Base-by-base conservation (phyloP, 345 rosid species). In the Corymbia maculata region DNA sequence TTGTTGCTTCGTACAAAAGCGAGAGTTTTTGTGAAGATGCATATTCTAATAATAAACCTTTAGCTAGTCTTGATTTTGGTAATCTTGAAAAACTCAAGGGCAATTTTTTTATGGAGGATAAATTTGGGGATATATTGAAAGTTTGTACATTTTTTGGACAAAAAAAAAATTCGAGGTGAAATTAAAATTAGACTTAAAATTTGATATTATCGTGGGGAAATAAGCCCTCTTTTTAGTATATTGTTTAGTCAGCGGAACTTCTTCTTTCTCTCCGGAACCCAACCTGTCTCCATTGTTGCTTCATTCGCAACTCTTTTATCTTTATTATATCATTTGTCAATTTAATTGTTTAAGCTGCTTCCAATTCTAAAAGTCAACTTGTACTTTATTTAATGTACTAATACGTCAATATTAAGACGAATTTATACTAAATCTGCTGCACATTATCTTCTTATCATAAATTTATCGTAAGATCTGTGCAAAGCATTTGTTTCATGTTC, bases 401-500 rank as follows among this genome's bases (percentile, higher is more conserved):
- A 9, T 19, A 36, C 21, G 6, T 68, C 19, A 16, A 68, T 36
- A 8, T 70, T 70, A 70, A 70, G 45, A 70, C 17, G 13, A 70
- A 70, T 32, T 70, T 36, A 70, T 6, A 70, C 24, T n/a, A 64
- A 32, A 32, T 36, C 17, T 36, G 16, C 0, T 3, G 70, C 2
- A n/a, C 70, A 13, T 64, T 36, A 28, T 64, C 70, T 53, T 53
- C 24, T 61, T 28, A 28, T 9, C 68, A 61, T 61, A 11, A 61
- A 26, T 61, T 19, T 70, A 70, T 70, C 2, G 1, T 2, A 4
- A 1, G 1, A 68, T 8, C 19, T 1, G 2, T 0, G 1, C 45
- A 68, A 68, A 64, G 9, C 7, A 8, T 9, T 12, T 17, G 7
- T 32, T 19, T 30, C 30, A 8, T 3, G 5, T 68, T 68, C 36